Conservation (phyloP, 768 basidiomycete species). For the Phanerochaete carnosa region DNA sequence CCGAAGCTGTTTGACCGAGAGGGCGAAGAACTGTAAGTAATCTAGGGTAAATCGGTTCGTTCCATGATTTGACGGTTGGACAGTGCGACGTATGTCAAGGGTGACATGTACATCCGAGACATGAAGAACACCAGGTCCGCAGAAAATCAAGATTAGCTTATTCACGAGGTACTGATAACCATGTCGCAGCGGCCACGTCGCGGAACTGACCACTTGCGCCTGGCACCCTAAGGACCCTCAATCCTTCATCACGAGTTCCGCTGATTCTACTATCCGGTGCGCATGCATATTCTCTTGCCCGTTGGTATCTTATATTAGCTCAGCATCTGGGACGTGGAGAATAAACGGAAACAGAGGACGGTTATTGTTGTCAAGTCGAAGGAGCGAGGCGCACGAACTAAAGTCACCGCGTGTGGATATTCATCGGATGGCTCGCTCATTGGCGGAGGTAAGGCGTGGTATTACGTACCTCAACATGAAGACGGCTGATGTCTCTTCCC, state of each 20-base stretch:
- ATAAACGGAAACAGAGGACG: constrained; percentile 90
- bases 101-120: constrained; percentile 97
- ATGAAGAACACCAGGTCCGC: constrained; percentile 97
- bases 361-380: constrained; percentile 98
- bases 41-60: not conserved
- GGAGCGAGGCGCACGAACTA: constrained; percentile 90
- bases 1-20: constrained; percentile 90
- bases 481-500: not conserved
- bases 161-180: constrained; percentile 2
- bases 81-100: constrained; percentile 83
- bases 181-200: constrained; percentile 81
- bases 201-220: constrained; percentile 82
- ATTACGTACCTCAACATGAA: constrained; percentile 6
- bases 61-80: not conserved
- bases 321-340: constrained; percentile 95
- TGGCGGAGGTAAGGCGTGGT: constrained; percentile 64
- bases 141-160: constrained; percentile 3
- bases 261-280: constrained; percentile 92
- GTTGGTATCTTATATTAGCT: not conserved
- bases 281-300: constrained; percentile 10
- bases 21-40: constrained; percentile 85
- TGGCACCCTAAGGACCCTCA: constrained; percentile 91
- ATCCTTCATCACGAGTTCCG: constrained; percentile 88
- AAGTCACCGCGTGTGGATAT: constrained; percentile 84
- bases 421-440: constrained; percentile 88